Evolutionary conservation across 495 filamentous ascomycete species (phyloP).

Genomic region (Trypethelium eluteriae): DNA sequence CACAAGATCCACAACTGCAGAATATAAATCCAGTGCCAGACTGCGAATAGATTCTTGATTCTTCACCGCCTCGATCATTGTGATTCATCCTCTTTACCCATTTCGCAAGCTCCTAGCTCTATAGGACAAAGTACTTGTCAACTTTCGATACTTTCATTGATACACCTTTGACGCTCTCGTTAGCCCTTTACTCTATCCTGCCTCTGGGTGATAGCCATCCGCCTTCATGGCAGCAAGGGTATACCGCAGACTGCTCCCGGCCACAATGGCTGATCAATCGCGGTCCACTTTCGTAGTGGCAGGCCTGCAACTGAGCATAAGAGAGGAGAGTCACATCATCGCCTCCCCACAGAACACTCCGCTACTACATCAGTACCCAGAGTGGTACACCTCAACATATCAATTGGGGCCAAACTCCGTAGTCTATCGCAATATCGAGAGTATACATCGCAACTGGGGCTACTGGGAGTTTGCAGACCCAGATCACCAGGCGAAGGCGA

Average conservation of each 20-base stretch:
- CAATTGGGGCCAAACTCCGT: neutral
- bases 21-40: neutral
- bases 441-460: neutral
- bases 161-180: neutral
- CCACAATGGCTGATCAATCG: no score
- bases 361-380: neutral
- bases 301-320: neutral
- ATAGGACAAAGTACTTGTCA: neutral
- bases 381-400: neutral
- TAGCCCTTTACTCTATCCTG: neutral
- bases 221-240: no score
- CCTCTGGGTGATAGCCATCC: no score
- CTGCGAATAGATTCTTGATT: neutral
- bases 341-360: constrained; percentile 3
- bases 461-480: neutral
- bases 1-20: no score
- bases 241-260: no score
- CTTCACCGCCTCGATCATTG: neutral
- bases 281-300: no score
- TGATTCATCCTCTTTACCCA: neutral
- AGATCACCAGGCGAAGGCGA: neutral
- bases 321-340: neutral
- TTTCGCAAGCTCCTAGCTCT: neutral
- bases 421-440: neutral
- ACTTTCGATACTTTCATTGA: neutral